Evolutionary conservation across 768 basidiomycete genomes (phyloP).

Genomic region (Suillus variegatus): DNA sequence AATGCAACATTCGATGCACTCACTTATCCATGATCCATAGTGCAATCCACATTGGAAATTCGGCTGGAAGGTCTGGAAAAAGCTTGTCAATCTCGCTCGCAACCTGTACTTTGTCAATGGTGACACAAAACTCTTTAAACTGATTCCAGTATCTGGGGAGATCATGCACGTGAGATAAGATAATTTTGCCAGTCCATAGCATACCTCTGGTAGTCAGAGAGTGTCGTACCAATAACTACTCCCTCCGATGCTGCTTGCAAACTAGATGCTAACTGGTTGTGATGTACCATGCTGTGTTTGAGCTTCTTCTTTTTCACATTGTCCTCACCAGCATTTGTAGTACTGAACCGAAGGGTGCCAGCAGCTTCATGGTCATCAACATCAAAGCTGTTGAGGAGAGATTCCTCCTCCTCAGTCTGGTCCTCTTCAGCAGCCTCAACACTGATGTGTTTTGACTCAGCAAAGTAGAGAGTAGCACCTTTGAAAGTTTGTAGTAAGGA

Average conservation of each 20-base stretch:
- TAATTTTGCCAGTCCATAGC: background rate
- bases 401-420: conserved; percentile 7
- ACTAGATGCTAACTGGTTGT: conserved; percentile 2
- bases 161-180: background rate
- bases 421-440: conserved; percentile 5
- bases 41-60: conserved; percentile 27
- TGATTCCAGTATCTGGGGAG: conserved; percentile 20
- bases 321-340: background rate
- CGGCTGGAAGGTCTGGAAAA: conserved; percentile 17
- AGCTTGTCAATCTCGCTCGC: conserved; percentile 14
- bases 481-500: background rate
- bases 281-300: background rate
- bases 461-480: background rate
- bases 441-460: conserved; percentile 1
- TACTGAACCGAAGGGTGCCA: background rate
- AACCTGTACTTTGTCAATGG: conserved; percentile 8
- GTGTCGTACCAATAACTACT: conserved; percentile 28
- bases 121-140: conserved; percentile 19
- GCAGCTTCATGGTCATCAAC: conserved; percentile 1
- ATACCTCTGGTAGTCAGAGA: conserved; percentile 31
- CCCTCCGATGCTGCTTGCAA: conserved; percentile 29
- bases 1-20: background rate
- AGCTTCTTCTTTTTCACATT: background rate
- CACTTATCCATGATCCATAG: conserved; percentile 32
- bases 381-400: conserved; percentile 9